Evolutionary conservation across 805 yeast species (phyloP), one percentile per base, ranked within the genome.

Genomic region (Sugiyamaella valdiviana): DNA sequence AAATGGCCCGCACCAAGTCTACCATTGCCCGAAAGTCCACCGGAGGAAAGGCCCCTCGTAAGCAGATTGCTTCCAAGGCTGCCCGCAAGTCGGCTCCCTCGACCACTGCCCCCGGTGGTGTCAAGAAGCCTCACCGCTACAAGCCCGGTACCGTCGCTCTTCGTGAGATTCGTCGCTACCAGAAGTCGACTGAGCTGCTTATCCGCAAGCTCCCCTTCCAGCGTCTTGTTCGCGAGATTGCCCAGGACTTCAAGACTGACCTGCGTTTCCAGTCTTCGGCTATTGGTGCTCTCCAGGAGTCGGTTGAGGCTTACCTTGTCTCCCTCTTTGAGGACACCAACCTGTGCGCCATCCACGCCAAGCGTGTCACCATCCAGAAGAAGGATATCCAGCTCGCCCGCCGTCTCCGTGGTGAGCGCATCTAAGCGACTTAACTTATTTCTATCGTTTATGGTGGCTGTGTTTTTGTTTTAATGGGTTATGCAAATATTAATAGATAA

Each of bases 141-240:
- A 85, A 85, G 86, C 95, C 95, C 68, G 95, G 95, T 82, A 84
- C 91, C 66, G 91, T 84, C 67, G 95, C 95, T 64, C 83, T 85
- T 69, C 83, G 91, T 80, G 93, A 85, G 75, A 85, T 85, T 69
- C 83, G 93, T 79, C 82, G 90, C 76, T 85, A 85, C 80, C 95
- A 85, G 76, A 85, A 85, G 75, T 81, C 90, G 47, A 85, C 93
- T 62, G 93, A 85, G 72, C 77, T 85, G 47, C 77, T 85, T 69
- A 83, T 85, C 73, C 83, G 93, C 78, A 85, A 85, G 77, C 80
- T 85, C 61, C 95, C 95, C 45, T 85, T 85, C 85, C 93, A 85
- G 76, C 83, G 95, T 75, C 78, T 85, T 66, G 93, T 85, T 51
- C 83, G 93, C 76, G 93, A 85, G 72, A 82, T 85, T 59, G 91